Base-by-base conservation (phyloP, 345 rosid genomes). In the Boechera stricta region DNA sequence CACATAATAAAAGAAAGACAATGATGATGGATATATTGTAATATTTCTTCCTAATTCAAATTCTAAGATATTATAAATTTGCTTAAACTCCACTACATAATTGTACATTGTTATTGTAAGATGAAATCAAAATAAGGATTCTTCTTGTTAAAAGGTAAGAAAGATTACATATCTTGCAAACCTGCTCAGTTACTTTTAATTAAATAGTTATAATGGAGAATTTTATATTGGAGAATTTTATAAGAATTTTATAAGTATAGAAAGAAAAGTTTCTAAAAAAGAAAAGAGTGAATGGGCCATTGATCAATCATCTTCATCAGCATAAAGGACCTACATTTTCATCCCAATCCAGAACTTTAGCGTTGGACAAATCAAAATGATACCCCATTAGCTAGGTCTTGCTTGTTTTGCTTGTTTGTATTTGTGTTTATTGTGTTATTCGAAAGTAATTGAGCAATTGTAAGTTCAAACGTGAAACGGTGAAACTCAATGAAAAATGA, bases 341-440 rank as follows among this genome's bases (percentile, higher is more conserved):
- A 75, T 67, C 28, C 62, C 67, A 76, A 76, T 75, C 74, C 68
- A 39, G 60, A 59, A 66, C 74, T 68, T 68, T 76, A 49, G 45
- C 69, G 36, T 60, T 60, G 38, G 69, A 48, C 73, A 66, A 66
- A 47, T 57, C 47, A 75, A 41, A 68, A 59, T 67, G 32, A 29
- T 32, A 59, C 13, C 18, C 35, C 65, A 56, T 55, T 28, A 28
- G 29, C 29, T 66, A 44, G 48, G 66, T 66, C 33, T 74, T 42
- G 58, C 33, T 73, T 38, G 18, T 36, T 24, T 28, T 42, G 58
- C 33, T 73, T 38, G 18, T 36, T 24, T 28, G 16, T 6, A 6
- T 39, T 39, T 39, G 12, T 39, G 42, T 49, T 54, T 61, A 3
- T 26, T 41, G 35, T 29, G 10, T 8, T 38, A 28, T 29, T 52